These are phyloP conservation scores for Adansonia rubrostipa DNA, from an alignment of 441 rosid species.

Conservation along the genomic window DNA sequence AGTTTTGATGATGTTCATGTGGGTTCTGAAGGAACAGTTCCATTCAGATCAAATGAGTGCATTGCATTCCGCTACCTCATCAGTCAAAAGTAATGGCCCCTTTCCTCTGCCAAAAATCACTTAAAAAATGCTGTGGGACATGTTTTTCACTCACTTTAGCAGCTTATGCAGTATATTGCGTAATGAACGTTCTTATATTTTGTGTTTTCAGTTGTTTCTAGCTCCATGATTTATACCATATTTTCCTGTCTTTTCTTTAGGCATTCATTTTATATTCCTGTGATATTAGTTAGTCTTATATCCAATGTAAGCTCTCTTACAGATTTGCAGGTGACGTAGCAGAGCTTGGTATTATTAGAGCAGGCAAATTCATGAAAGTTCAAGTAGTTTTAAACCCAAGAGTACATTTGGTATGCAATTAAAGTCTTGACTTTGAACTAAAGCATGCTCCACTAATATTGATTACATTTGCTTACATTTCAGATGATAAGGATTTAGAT, in stretches of 20 bases:
- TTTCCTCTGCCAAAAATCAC: conserved; percentile 20
- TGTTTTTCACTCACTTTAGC: conserved; percentile 1
- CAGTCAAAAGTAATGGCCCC: conserved; percentile 75
- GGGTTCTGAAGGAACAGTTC: conserved; percentile 97
- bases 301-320: conserved; percentile 29
- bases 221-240: neutral
- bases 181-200: neutral
- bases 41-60: conserved; percentile 89
- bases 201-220: neutral
- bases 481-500: conserved; percentile 21
- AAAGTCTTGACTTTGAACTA: conserved; percentile 11
- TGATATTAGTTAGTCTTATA: neutral
- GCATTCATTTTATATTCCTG: conserved; percentile 3
- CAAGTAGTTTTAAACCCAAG: conserved; percentile 75
- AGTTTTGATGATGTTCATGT: conserved; percentile 87
- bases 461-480: conserved; percentile 4
- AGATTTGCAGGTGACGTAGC: conserved; percentile 87
- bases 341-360: conserved; percentile 82
- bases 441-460: conserved; percentile 8
- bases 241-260: conserved; percentile 8
- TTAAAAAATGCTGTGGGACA: neutral
- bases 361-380: conserved; percentile 61
- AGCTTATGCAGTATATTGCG: neutral
- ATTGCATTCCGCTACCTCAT: conserved; percentile 95
- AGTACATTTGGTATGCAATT: conserved; percentile 74